Base-by-base conservation (phyloP, 768 basidiomycete genomes). In the Phanerochaete sordida region DNA sequence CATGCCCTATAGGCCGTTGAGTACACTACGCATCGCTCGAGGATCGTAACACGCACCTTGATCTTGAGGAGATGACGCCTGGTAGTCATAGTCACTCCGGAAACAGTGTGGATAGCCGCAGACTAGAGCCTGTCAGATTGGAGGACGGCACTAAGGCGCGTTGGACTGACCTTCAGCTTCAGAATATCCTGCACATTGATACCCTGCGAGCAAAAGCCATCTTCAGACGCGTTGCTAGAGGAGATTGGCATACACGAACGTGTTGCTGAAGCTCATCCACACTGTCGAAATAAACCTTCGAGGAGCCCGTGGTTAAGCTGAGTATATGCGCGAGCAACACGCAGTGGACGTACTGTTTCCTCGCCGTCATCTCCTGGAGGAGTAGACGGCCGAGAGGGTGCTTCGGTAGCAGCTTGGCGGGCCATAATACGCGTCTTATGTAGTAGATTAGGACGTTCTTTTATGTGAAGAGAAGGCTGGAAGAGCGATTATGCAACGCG, bases 121-220 rank as follows among this genome's bases (percentile, higher is more conserved):
- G 85, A 74, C 91, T 93, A 19, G 23, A 57, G 26, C 26, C 37
- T 9, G 19, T 52, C 51, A 62, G 58, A 62, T 55, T 44, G 52
- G 26, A 56, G 43, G 21, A 12, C 28, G 19, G 3, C 4, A 46
- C 11, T 7, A 44, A 24, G n/a, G 26, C 13, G 28, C 21, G 31
- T 37, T 3, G 19, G 54, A 33, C 63, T 56, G 48, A 87, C 91
- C 76, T 97, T 97, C 62, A 98, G 84, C 75, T 98, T 98, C 53
- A 89, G 72, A 58, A 98, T 97, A 70, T 98, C 95, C 77, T 96
- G 93, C 27, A 94, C 87, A 64, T 95, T 96, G 72, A 96, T 95
- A 15, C 95, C 94, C 94, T 96, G 65, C 8, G 13, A 30, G 53
- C 31, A 52, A 51, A 19, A 23, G 2, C 46, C 23, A 23, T 55